Base-by-base conservation (phyloP, 495 filamentous ascomycete species). In the Pyrenula massariospora region DNA sequence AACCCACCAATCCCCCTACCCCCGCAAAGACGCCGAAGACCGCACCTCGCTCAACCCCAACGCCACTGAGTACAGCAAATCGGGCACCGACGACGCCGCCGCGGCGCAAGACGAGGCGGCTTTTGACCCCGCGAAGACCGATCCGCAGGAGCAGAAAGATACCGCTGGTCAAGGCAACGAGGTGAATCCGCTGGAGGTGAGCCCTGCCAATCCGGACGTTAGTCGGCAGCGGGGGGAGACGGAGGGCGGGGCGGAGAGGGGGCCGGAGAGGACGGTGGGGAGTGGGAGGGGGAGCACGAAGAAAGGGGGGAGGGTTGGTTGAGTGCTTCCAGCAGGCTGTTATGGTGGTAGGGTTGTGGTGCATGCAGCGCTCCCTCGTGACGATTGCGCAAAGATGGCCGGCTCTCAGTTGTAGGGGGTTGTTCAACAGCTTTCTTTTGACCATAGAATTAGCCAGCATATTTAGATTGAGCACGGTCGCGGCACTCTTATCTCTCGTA, bases 171-270 rank as follows among this genome's bases (percentile, higher is more conserved):
- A 68, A 56, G 76, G 73, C 54, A 64, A 52, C 49, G 54, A 58
- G 53, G 20, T 52, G 52, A 75, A 79, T 57, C 77, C 84, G 5
- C 64, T 86, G 22, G 70, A 84, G 22, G 75, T 85, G 50, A 82
- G 78, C 52, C 76, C 79, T 0, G 81, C 77, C 21, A 86, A 87
- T 62, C 73, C 68, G 47, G 79, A 81, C 8, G 74, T 82, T n/a
- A 81, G 74, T 56, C 65, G 74, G 59, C 71, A 69, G 63, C 65
- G 76, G 56, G 67, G 65, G 3, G 57, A 66, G 24, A 61, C 63
- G 53, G 77, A 84, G 61, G 77, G 74, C 0, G 79, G 74, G 8
- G 64, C 77, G 19, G 74, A 75, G 58, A 68, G 65, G 21, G 71
- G 70, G 55, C 67, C 55, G 22, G 69, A 72, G 15, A 71, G 70